Evolutionary conservation across 75 land plant genomes (phyloP).

Genomic region (Larix kaempferi): DNA sequence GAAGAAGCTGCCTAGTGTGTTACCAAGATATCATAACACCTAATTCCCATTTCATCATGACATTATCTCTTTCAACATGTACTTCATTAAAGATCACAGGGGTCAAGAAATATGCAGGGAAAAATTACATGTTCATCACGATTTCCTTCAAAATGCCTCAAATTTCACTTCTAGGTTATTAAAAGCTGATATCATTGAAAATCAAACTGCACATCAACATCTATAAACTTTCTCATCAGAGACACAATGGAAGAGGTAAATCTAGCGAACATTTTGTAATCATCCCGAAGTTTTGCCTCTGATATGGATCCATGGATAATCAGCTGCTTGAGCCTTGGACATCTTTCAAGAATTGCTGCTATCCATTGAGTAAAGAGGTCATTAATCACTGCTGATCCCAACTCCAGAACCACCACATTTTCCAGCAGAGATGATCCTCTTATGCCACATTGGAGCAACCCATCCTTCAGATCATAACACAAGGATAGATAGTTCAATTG

Average conservation of each 20-base stretch:
- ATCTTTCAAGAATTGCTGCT: conserved; percentile 54
- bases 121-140: too few relatives aligned
- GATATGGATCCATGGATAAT: conserved; percentile 61
- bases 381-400: conserved; percentile 64
- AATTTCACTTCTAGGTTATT: too few relatives aligned
- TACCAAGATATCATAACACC: too few relatives aligned
- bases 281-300: conserved; percentile 59
- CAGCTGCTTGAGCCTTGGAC: conserved; percentile 62
- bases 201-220: conserved; percentile 62
- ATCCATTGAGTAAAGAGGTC: conserved; percentile 66
- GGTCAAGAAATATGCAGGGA: too few relatives aligned
- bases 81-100: too few relatives aligned
- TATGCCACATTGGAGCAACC: conserved; percentile 38
- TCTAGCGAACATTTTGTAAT: conserved; percentile 40
- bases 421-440: conserved; percentile 46
- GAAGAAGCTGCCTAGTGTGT: too few relatives aligned
- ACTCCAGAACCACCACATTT: conserved; percentile 57
- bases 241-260: conserved; percentile 53
- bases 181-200: conserved; percentile 27
- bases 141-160: too few relatives aligned
- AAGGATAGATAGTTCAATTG: conserved; percentile 49
- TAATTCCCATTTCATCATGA: too few relatives aligned
- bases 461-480: conserved; percentile 58
- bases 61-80: too few relatives aligned
- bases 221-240: conserved; percentile 52